Evolutionary conservation across 163 green algal genomes (phyloP).

Genomic region (Scenedesmus sp.): DNA sequence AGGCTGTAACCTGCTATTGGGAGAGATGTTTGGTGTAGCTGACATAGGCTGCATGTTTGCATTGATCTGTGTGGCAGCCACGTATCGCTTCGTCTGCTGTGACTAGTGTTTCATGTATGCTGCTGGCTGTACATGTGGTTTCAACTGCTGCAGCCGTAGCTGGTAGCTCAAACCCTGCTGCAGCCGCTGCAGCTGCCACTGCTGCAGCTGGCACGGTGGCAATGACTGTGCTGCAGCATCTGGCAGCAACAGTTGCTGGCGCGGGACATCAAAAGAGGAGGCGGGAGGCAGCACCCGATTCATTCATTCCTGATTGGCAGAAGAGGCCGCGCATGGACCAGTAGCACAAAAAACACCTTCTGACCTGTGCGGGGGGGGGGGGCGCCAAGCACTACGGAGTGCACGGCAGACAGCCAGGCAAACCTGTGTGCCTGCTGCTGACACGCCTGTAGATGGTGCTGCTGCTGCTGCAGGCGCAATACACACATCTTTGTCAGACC

Average conservation of each 20-base stretch:
- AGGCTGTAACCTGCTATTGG: background rate
- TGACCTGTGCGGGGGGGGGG: background rate
- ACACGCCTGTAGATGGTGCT: background rate
- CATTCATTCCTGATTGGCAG: no score
- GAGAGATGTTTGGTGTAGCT: background rate
- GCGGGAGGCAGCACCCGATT: background rate
- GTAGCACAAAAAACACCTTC: background rate
- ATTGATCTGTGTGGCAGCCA: background rate
- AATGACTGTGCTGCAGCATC: background rate
- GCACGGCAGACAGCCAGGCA: background rate
- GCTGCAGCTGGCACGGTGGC: background rate
- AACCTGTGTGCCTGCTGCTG: background rate
- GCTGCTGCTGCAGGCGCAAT: constrained; percentile 1
- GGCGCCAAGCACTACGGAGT: background rate
- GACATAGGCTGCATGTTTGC: background rate
- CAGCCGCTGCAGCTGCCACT: background rate
- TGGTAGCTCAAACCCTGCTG: background rate
- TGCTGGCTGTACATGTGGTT: background rate
- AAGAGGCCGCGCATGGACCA: background rate
- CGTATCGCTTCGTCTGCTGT: background rate
- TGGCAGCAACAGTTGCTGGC: background rate
- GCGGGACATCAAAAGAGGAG: background rate
- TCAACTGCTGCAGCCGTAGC: background rate
- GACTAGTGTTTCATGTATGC: background rate
- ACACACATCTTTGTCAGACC: background rate